phyloP scores from a whole-genome alignment of 805 yeast genomes.

The Candida glaebosa region DNA sequence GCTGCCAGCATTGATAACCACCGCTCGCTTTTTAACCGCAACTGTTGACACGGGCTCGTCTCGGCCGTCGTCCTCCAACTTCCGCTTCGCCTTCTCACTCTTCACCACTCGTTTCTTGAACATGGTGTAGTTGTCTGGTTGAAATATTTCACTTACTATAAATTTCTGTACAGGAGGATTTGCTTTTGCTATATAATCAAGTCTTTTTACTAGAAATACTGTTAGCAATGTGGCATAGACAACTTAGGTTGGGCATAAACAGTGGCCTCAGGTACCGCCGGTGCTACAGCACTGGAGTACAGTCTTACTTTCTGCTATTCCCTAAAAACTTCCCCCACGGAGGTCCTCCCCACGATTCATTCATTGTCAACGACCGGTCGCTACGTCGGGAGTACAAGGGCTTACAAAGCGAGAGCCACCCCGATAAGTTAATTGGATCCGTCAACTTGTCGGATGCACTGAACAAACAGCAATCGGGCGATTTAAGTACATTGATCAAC shows the following conservation, averaged over 20 bases:
- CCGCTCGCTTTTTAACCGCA: not conserved
- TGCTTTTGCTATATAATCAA: not conserved
- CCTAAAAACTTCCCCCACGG: constrained; percentile 71
- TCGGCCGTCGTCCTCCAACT: not conserved
- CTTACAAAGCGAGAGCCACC: constrained; percentile 76
- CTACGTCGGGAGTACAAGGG: constrained; percentile 72
- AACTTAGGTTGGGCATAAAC: not conserved
- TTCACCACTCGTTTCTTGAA: constrained; percentile 24
- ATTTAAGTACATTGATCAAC: constrained; percentile 57
- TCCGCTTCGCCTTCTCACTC: constrained; percentile 7
- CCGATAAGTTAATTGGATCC: constrained; percentile 54
- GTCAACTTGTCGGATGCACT: constrained; percentile 13
- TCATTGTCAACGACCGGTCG: constrained; percentile 49
- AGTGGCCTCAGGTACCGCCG: not conserved
- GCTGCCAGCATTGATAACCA: not conserved
- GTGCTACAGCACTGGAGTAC: constrained; percentile 3
- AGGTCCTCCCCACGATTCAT: constrained; percentile 59
- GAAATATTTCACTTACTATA: too few species aligned
- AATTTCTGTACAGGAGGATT: too few species aligned
- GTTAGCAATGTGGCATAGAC: not conserved
- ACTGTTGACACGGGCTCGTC: constrained; percentile 1
- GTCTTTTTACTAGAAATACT: not conserved
- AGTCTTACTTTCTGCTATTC: constrained; percentile 57
- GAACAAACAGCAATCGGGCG: constrained; percentile 12
- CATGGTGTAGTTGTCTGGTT: too few species aligned